Conservation (phyloP, 164 flowering plant genomes). For the Magnolia kwangsiensis region DNA sequence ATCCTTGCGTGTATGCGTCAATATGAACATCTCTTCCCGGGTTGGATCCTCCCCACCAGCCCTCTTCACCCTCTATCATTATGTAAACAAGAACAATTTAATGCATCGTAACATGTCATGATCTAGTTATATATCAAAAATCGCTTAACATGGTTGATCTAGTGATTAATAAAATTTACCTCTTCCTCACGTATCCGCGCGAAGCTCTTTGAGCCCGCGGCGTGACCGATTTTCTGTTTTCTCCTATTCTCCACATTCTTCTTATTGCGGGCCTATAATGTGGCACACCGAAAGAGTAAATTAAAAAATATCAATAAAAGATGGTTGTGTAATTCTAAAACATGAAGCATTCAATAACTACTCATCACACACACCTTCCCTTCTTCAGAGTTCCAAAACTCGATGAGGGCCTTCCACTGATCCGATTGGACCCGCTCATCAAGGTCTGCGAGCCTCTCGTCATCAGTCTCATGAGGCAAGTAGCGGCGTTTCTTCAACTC, state of each 20-base stretch:
- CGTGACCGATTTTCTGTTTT: conserved; percentile 9
- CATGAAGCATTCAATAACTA: neutral
- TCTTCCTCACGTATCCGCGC: conserved; percentile 31
- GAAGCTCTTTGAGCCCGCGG: conserved; percentile 30
- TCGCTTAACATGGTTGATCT: neutral
- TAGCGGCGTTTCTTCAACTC: conserved; percentile 20
- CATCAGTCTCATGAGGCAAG: conserved; percentile 20
- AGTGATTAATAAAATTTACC: conserved; percentile 11
- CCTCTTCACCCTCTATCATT: conserved; percentile 9
- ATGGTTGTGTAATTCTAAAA: neutral
- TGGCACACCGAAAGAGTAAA: neutral
- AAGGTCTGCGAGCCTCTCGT: conserved; percentile 19
- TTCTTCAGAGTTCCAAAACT: conserved; percentile 27
- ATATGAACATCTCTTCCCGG: conserved; percentile 25
- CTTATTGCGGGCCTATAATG: conserved; percentile 15
- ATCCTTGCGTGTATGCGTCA: conserved; percentile 27
- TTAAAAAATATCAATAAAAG: neutral
- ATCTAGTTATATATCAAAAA: neutral
- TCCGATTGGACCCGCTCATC: conserved; percentile 22
- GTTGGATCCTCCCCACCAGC: conserved; percentile 20
- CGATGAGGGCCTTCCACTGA: conserved; percentile 25
- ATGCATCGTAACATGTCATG: neutral
- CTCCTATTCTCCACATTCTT: conserved; percentile 25
- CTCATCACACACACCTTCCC: conserved; percentile 17
- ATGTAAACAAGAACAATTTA: neutral